Conservation (phyloP, 2,329 filamentous ascomycete genomes). For the Fusarium succisae region DNA sequence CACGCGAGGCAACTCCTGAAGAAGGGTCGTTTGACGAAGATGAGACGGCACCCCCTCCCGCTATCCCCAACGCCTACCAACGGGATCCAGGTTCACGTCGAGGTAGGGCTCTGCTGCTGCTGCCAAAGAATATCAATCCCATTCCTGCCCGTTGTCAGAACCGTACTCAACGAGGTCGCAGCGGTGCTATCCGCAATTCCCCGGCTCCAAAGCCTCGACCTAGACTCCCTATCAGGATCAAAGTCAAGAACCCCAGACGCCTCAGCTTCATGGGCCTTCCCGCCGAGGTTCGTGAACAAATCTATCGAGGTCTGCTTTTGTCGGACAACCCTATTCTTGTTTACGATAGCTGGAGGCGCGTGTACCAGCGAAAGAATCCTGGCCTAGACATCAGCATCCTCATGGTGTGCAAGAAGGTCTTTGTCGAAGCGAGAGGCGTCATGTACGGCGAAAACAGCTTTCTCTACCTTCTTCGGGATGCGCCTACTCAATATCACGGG, state of each 20-base stretch:
- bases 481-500: conserved; percentile 13
- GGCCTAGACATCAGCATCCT: conserved; percentile 52
- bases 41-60: conserved; percentile 21
- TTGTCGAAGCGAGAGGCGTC: conserved; percentile 50
- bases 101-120: not conserved
- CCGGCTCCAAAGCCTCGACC: not conserved
- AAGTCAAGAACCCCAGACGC: not conserved
- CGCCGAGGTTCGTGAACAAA: conserved; percentile 42
- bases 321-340: conserved; percentile 46
- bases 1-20: not conserved
- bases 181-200: not conserved
- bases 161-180: not conserved
- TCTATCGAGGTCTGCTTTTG: conserved; percentile 48
- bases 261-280: conserved; percentile 38
- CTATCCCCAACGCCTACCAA: conserved; percentile 7
- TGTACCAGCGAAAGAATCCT: conserved; percentile 44
- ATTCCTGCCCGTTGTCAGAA: not conserved
- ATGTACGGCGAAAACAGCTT: conserved; percentile 61
- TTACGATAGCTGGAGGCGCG: conserved; percentile 46
- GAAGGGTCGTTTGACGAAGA: conserved; percentile 25
- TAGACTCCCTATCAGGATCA: not conserved
- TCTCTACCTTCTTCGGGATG: conserved; percentile 56
- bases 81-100: not conserved
- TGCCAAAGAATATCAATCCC: not conserved
- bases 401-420: conserved; percentile 46